A percentile compares a stretch with the other conserved stretches of the same genome.
phyloP scores from a whole-genome alignment of 345 rosid genomes.

The Arabidopsis thaliana region DNA sequence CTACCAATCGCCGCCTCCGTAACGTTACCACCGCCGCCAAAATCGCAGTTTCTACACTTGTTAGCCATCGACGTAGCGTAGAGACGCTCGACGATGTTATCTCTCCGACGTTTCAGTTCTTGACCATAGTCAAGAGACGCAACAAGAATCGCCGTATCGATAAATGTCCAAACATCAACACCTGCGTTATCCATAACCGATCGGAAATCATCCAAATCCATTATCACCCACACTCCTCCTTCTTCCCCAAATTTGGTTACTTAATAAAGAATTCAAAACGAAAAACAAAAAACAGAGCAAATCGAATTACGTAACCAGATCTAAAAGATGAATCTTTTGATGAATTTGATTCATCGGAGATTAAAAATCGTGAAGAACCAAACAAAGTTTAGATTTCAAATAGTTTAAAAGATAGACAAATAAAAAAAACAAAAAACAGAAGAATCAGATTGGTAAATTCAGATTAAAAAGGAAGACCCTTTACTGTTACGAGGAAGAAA shows the following conservation, averaged over 20 bases:
- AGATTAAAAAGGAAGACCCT: slow-evolving; percentile 39
- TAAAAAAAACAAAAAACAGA: background rate
- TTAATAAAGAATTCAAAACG: background rate
- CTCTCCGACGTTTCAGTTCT: slow-evolving; percentile 76
- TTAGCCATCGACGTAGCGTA: slow-evolving; percentile 62
- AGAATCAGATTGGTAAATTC: slow-evolving; percentile 29
- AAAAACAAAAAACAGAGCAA: slow-evolving; percentile 27
- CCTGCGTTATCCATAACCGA: slow-evolving; percentile 73
- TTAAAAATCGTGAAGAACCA: slow-evolving; percentile 15
- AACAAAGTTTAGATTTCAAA: background rate
- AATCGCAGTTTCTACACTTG: slow-evolving; percentile 70
- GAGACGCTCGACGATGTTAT: slow-evolving; percentile 80
- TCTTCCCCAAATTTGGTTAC: background rate
- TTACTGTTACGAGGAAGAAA: slow-evolving; percentile 33
- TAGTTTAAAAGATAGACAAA: background rate
- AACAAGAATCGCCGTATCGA: slow-evolving; percentile 81
- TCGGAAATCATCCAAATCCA: slow-evolving; percentile 93
- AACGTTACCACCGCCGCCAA: slow-evolving; percentile 44
- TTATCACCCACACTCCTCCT: slow-evolving; percentile 12
- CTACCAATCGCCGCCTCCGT: slow-evolving; percentile 44
- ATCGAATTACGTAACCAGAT: slow-evolving; percentile 45
- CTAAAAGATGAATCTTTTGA: slow-evolving; percentile 27
- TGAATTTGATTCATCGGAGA: slow-evolving; percentile 32
- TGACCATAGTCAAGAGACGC: slow-evolving; percentile 71
- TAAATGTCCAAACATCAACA: slow-evolving; percentile 91